phyloP scores from a whole-genome alignment of 345 rosid genomes.

The Litchi chinensis region DNA sequence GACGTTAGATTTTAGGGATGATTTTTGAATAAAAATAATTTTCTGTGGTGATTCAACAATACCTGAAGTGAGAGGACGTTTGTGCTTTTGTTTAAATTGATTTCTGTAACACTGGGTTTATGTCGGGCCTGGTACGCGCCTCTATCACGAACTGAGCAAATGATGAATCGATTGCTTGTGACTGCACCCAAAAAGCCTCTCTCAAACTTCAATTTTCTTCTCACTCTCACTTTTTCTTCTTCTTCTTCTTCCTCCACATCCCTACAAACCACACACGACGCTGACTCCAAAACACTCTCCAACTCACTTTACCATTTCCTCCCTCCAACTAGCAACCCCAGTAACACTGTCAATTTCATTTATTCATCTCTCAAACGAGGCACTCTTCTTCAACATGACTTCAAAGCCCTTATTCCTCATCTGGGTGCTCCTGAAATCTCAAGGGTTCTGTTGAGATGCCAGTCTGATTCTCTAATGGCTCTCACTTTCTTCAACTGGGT shows the following conservation, averaged over 20 bases:
- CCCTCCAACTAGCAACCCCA: constrained; percentile 65
- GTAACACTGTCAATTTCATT: constrained; percentile 56
- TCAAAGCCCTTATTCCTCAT: constrained; percentile 45
- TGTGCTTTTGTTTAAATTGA: too few relatives aligned
- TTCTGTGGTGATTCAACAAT: too few relatives aligned
- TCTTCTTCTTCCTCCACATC: constrained; percentile 32
- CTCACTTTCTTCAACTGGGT: constrained; percentile 68
- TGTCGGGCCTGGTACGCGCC: not conserved
- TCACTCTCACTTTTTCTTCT: constrained; percentile 27
- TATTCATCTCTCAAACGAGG: constrained; percentile 50
- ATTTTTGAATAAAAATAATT: too few relatives aligned
- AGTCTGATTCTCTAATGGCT: constrained; percentile 59
- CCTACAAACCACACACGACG: constrained; percentile 32
- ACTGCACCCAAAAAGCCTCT: not conserved
- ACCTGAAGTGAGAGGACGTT: too few relatives aligned
- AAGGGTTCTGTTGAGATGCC: constrained; percentile 68
- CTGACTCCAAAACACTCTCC: constrained; percentile 25
- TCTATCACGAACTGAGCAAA: not conserved
- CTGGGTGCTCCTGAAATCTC: constrained; percentile 56
- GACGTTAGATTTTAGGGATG: too few relatives aligned
- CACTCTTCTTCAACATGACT: constrained; percentile 28
- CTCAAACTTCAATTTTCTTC: not conserved
- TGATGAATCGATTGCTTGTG: constrained; percentile 11
- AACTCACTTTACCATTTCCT: constrained; percentile 63
- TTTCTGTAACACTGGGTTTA: not conserved